phyloP scores from a whole-genome alignment of 2,329 filamentous ascomycete species.

The Neofusicoccum cordaticola region DNA sequence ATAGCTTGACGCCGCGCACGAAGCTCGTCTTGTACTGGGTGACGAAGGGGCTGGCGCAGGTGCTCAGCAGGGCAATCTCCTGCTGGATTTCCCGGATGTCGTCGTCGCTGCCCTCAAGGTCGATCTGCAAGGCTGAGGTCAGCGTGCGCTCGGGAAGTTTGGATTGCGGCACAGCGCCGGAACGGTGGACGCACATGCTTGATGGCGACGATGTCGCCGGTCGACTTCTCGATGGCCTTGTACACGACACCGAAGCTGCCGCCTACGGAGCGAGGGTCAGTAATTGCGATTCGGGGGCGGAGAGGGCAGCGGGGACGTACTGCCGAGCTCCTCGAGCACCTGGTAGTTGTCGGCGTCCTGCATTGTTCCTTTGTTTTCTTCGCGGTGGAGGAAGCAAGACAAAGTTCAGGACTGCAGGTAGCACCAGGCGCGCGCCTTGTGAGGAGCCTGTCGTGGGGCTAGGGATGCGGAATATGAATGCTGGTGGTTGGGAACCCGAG shows the following conservation, averaged over 20 bases:
- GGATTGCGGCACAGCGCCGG: background rate
- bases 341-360: slow-evolving; percentile 73
- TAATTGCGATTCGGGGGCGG: background rate
- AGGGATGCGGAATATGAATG: slow-evolving; percentile 14
- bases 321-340: slow-evolving; percentile 92
- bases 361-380: slow-evolving; percentile 45
- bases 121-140: slow-evolving; percentile 58
- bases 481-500: slow-evolving; percentile 6
- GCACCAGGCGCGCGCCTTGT: background rate
- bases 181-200: slow-evolving; percentile 69
- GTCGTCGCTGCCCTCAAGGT: slow-evolving; percentile 97
- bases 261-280: slow-evolving; percentile 49
- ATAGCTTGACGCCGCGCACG: slow-evolving; percentile 91
- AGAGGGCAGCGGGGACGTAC: slow-evolving; percentile 54
- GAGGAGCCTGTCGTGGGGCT: background rate
- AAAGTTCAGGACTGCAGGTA: background rate
- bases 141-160: background rate
- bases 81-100: slow-evolving; percentile 98
- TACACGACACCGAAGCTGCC: slow-evolving; percentile 97
- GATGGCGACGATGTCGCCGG: slow-evolving; percentile 91
- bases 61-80: slow-evolving; percentile 92
- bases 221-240: slow-evolving; percentile 88
- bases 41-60: slow-evolving; percentile 88
- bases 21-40: slow-evolving; percentile 97
- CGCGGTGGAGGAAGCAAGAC: background rate